phyloP scores from a whole-genome alignment of 2,329 filamentous ascomycete species.

The Rutstroemia sp. region DNA sequence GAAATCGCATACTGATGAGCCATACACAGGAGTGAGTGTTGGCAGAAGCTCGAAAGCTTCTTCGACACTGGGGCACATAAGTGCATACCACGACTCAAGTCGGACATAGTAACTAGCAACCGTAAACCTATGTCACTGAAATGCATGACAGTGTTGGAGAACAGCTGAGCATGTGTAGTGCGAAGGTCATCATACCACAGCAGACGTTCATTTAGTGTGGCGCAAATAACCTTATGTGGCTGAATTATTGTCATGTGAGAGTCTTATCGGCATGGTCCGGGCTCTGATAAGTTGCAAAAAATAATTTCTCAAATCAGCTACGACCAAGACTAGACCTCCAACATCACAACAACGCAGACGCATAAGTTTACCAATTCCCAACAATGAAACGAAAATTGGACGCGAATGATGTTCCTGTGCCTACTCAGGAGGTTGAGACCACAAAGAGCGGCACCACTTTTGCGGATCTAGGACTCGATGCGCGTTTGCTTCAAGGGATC shows the following conservation, averaged over 20 bases:
- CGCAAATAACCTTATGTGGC: too few species aligned
- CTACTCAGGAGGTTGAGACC: slow-evolving; percentile 27
- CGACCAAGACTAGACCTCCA: neutral
- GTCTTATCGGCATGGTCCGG: slow-evolving; percentile 3
- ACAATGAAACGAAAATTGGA: slow-evolving; percentile 57
- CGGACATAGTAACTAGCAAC: too few species aligned
- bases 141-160: too few species aligned
- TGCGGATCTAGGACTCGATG: slow-evolving; percentile 70
- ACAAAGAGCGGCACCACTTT: slow-evolving; percentile 46
- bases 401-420: slow-evolving; percentile 43
- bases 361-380: slow-evolving; percentile 1
- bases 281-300: slow-evolving; percentile 10
- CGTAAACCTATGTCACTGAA: too few species aligned
- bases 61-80: too few species aligned
- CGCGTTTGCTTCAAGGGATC: slow-evolving; percentile 78
- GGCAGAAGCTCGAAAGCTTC: too few species aligned
- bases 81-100: too few species aligned
- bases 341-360: neutral
- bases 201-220: too few species aligned
- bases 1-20: too few species aligned
- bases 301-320: slow-evolving; percentile 1
- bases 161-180: too few species aligned
- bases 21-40: too few species aligned
- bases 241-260: neutral
- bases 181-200: too few species aligned